Base-by-base conservation (phyloP, 805 yeast species). In the Candida awuae region DNA sequence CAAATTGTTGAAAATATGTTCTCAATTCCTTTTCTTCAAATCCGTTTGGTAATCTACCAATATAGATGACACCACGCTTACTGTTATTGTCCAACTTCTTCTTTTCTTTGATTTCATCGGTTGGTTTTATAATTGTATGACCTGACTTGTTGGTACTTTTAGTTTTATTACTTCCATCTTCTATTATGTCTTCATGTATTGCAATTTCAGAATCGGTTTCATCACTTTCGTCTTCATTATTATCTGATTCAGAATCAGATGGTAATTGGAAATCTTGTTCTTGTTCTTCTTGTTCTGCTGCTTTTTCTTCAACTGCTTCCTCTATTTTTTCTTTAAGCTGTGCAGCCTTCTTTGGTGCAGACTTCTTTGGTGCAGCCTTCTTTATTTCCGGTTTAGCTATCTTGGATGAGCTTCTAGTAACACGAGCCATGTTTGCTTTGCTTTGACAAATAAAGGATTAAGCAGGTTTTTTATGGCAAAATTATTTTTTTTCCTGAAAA, bases 11-110 rank as follows among this genome's bases (percentile, higher is more conserved):
- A 58, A 92, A 90, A 63, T 92, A 92, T 53, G 76, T 74, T 45
- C 72, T 72, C 68, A 82, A 67, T 58, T 84, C 90, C 29, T 63
- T 68, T 62, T 92, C 97, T 52, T 86, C 80, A 66, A 92, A 86
- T 30, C 95, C 95, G 51, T 81, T 80, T 33, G 98, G 98, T 47
- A 92, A 71, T 56, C 97, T 77, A 39, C 97, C 96, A 26, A 92
- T 73, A 60, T 88, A 92, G 39, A 92, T 66, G 38, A 86, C 85
- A 27, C 90, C 87, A 34, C 75, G 68, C 23, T 66, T 65, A 6
- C 22, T 27, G n/a, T 52, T 47, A 21, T 23, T 33, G 6, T 36
- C 25, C 13, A 44, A 27, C 12, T 37, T 29, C 6, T 35, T 26
- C 9, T 21, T 7, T 13, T 38, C 20, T 8, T 46, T 38, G 6